Evolutionary conservation across 768 basidiomycete genomes (phyloP), one percentile per base, ranked within the genome.

Genomic region (Lentinula aciculospora): DNA sequence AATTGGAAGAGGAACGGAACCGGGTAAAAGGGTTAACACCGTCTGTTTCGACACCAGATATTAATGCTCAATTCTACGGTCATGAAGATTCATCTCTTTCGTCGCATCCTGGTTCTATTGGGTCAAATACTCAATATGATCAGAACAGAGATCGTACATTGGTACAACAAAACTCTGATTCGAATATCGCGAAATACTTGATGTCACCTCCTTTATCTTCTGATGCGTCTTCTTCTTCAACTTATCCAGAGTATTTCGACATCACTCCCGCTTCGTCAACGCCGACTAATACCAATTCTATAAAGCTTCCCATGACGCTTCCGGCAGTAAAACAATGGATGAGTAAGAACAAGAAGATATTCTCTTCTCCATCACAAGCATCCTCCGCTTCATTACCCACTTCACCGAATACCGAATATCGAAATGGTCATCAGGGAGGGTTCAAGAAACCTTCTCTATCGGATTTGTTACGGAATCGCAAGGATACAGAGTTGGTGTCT

Each of bases 241-340:
- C 81, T 45, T 74, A 79, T 53, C 67, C 68, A 37, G 85, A 86
- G 53, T 80, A 81, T 62, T 71, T 82, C 64, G 71, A 72, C 51
- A 59, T 72, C 25, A 62, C 71, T 17, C 72, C 75, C 12, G 69
- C 77, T 53, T 71, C 76, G 7, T 64, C 76, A 23, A 68, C 73
- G 10, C 69, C 73, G 60, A 53, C 51, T 4, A 70, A 71, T 62
- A 64, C 70, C 60, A 69, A 72, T 65, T 66, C 70, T 37, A 56
- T 40, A 6, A 78, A 84, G 64, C 73, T 92, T 47, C 90, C 90
- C 1, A 89, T 82, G 68, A 89, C 82, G 19, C 76, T 88, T 19
- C 85, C 89, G 53, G 89, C 85, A 23, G 90, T 92, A 25, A 86
- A 84, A 69, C 89, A 87, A 64, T 92, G 90, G 90, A 68, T 92